Conservation (phyloP, 2,329 filamentous ascomycete genomes). For the Scedosporium aurantiacum region DNA sequence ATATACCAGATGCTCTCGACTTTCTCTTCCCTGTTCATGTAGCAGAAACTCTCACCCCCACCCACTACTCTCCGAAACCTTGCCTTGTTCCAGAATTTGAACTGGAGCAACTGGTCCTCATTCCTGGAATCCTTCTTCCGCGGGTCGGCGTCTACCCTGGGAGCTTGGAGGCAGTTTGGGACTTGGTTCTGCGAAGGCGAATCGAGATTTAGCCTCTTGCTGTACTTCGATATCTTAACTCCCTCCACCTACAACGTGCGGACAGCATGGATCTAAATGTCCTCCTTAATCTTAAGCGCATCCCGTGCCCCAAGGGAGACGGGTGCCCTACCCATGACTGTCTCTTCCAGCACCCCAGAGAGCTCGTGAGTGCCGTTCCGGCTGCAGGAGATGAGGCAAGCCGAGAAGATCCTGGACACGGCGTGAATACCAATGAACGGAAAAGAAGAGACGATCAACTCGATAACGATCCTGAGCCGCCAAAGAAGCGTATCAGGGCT, state of each 20-base stretch:
- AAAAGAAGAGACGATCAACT: conserved; percentile 1
- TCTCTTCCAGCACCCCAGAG: conserved; percentile 34
- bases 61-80: too few species aligned
- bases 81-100: too few species aligned
- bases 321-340: conserved; percentile 38
- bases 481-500: conserved; percentile 18
- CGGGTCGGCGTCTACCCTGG: too few species aligned
- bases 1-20: not conserved
- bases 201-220: too few species aligned
- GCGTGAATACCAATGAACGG: not conserved
- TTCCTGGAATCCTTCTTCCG: too few species aligned
- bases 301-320: conserved; percentile 38
- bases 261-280: conserved; percentile 11
- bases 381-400: conserved; percentile 8
- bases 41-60: too few species aligned
- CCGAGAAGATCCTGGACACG: not conserved
- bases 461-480: not conserved
- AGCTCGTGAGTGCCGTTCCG: conserved; percentile 14
- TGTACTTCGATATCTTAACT: not conserved
- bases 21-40: too few species aligned
- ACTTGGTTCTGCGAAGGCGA: too few species aligned
- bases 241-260: not conserved
- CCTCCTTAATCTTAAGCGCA: conserved; percentile 27
- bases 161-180: too few species aligned
- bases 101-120: too few species aligned